Evolutionary conservation across 306 rosid genomes (phyloP).

Genomic region (Oxytropis ochrocephala): DNA sequence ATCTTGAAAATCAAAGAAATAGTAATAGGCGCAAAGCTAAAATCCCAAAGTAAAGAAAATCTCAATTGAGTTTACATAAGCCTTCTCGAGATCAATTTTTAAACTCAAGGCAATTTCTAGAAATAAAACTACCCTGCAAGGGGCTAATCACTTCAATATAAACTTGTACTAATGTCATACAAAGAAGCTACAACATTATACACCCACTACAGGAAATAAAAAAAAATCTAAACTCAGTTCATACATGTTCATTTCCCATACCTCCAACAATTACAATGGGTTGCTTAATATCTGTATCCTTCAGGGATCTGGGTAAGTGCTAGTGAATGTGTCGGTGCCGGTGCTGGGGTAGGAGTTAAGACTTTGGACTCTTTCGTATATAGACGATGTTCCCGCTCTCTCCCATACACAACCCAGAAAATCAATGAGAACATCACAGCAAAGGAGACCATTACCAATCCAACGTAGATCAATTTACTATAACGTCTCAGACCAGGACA

Average conservation of each 20-base stretch:
- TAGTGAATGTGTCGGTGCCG: not conserved
- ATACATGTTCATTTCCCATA: constrained; percentile 6
- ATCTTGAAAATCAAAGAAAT: no score
- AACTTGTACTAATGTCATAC: not conserved
- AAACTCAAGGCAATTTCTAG: no score
- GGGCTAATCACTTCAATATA: no score
- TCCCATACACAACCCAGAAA: constrained; percentile 78
- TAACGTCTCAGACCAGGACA: constrained; percentile 61
- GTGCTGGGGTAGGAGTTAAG: not conserved
- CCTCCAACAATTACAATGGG: not conserved
- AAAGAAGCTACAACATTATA: not conserved
- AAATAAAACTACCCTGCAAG: no score
- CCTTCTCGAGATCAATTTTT: no score
- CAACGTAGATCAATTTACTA: constrained; percentile 58
- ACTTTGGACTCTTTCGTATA: constrained; percentile 39
- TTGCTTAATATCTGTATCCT: constrained; percentile 11
- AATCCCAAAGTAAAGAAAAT: no score
- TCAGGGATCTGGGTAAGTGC: constrained; percentile 8
- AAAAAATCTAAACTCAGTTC: constrained; percentile 11
- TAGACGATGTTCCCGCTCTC: constrained; percentile 73
- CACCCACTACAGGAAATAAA: not conserved
- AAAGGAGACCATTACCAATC: constrained; percentile 60
- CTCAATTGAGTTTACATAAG: no score
- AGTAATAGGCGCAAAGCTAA: no score
- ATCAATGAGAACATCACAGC: constrained; percentile 76